Conservation (phyloP, 139 green algal species). For the Chlorella sp. region DNA sequence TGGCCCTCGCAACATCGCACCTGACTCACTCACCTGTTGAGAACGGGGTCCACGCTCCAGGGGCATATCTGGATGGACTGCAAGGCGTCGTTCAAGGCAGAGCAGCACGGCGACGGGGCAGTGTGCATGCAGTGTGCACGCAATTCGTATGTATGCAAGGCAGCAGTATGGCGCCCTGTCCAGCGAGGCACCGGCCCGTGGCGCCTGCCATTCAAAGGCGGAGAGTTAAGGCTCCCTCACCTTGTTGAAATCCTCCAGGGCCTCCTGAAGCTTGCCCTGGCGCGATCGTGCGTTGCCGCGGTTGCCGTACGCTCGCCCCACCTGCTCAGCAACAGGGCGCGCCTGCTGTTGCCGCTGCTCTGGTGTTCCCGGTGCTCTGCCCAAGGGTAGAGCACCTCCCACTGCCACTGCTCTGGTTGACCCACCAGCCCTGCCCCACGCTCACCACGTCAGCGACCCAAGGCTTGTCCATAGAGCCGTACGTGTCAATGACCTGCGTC, state of each 20-base stretch:
- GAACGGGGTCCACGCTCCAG: background rate
- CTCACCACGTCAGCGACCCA: slow-evolving; percentile 75
- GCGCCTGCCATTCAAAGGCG: background rate
- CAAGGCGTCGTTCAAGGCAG: too few relatives aligned
- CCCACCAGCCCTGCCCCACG: background rate
- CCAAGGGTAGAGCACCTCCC: too few relatives aligned
- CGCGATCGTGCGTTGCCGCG: slow-evolving; percentile 79
- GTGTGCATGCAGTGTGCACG: too few relatives aligned
- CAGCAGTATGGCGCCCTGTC: too few relatives aligned
- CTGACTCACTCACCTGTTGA: slow-evolving; percentile 11
- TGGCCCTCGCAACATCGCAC: too few relatives aligned
- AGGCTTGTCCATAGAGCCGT: slow-evolving; percentile 40
- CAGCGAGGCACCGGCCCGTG: too few relatives aligned
- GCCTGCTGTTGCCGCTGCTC: too few relatives aligned
- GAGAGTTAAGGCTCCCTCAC: background rate
- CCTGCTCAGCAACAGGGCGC: too few relatives aligned
- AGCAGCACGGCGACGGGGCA: too few relatives aligned
- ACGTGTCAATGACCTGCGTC: slow-evolving; percentile 46
- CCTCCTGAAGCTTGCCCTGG: slow-evolving; percentile 40
- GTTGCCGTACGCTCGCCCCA: slow-evolving; percentile 79
- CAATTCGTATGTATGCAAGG: too few relatives aligned
- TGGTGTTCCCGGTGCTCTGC: too few relatives aligned
- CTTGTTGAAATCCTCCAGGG: slow-evolving; percentile 7
- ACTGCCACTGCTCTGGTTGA: too few relatives aligned
- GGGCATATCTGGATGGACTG: slow-evolving; percentile 1